Evolutionary conservation across 768 basidiomycete species (phyloP).

Genomic region (Termitomyces sp.): DNA sequence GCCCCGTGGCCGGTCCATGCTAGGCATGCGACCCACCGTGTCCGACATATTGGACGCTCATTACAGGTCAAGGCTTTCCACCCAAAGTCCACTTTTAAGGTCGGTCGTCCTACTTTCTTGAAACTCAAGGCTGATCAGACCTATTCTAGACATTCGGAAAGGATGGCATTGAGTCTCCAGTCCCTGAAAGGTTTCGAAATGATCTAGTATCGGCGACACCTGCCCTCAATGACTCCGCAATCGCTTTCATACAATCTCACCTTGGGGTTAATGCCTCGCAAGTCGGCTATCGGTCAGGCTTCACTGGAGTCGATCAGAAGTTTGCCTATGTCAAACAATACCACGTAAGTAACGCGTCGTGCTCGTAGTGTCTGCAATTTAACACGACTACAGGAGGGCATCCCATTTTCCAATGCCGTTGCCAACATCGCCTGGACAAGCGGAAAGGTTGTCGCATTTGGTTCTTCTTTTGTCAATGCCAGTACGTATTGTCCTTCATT

Average conservation of each 20-base stretch:
- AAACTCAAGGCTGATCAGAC: neutral
- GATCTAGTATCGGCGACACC: slow-evolving; percentile 12
- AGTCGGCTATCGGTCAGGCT: slow-evolving; percentile 18
- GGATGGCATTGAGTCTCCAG: slow-evolving; percentile 18
- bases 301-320: slow-evolving; percentile 11
- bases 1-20: slow-evolving; percentile 25
- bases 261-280: slow-evolving; percentile 16
- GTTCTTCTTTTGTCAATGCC: slow-evolving; percentile 33
- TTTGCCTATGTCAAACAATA: slow-evolving; percentile 27
- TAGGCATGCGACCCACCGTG: slow-evolving; percentile 25
- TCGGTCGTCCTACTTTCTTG: neutral
- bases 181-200: slow-evolving; percentile 7
- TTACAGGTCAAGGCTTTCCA: slow-evolving; percentile 21
- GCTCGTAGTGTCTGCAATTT: neutral
- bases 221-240: slow-evolving; percentile 22
- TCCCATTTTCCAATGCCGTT: slow-evolving; percentile 30
- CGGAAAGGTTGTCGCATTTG: slow-evolving; percentile 32
- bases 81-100: slow-evolving; percentile 20
- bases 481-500: slow-evolving; percentile 14
- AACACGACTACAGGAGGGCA: slow-evolving; percentile 15
- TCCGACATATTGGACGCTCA: slow-evolving; percentile 20
- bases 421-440: slow-evolving; percentile 37
- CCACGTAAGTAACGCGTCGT: slow-evolving; percentile 15
- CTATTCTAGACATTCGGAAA: slow-evolving; percentile 19
- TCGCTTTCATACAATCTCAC: slow-evolving; percentile 22